These are phyloP conservation scores for Nakazawaea ishiwadae DNA, from an alignment of 805 yeast genomes.

Conservation along the genomic window DNA sequence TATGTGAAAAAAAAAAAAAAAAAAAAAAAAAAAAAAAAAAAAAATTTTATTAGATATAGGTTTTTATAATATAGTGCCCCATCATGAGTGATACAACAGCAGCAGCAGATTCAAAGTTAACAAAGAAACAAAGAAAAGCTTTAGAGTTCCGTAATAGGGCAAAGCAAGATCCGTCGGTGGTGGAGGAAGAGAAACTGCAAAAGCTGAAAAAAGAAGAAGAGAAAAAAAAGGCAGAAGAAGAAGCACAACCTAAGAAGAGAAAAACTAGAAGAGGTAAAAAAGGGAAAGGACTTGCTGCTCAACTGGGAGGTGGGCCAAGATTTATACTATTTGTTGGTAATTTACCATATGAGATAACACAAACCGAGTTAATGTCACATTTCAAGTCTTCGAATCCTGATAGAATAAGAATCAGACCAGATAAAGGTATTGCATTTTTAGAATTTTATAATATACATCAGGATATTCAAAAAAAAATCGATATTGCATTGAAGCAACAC, in stretches of 20 bases:
- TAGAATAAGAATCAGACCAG: conserved; percentile 69
- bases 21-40: too few species aligned
- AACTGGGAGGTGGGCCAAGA: conserved; percentile 47
- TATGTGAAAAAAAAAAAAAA: neutral
- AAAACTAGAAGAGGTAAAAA: conserved; percentile 78
- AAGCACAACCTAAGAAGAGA: conserved; percentile 47
- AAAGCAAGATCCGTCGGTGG: conserved; percentile 30
- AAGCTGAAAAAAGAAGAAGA: conserved; percentile 26
- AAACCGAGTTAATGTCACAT: conserved; percentile 60
- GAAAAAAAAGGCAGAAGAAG: conserved; percentile 20
- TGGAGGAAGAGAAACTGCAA: conserved; percentile 25
- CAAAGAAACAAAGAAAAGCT: conserved; percentile 65
- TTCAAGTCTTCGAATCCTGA: conserved; percentile 74
- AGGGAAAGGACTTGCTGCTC: conserved; percentile 43
- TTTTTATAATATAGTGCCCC: too few species aligned
- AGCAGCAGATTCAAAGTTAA: conserved; percentile 34
- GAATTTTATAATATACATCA: conserved; percentile 62
- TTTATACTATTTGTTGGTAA: conserved; percentile 89
- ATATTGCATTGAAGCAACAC: conserved; percentile 78
- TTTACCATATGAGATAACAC: conserved; percentile 67
- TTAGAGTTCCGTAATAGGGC: conserved; percentile 46
- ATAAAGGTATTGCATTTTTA: conserved; percentile 87
- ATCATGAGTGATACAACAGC: too few species aligned
- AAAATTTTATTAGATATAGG: neutral
- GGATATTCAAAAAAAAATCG: conserved; percentile 76